Base-by-base conservation (phyloP, 116 monocot species). In the Cymodocea nodosa region DNA sequence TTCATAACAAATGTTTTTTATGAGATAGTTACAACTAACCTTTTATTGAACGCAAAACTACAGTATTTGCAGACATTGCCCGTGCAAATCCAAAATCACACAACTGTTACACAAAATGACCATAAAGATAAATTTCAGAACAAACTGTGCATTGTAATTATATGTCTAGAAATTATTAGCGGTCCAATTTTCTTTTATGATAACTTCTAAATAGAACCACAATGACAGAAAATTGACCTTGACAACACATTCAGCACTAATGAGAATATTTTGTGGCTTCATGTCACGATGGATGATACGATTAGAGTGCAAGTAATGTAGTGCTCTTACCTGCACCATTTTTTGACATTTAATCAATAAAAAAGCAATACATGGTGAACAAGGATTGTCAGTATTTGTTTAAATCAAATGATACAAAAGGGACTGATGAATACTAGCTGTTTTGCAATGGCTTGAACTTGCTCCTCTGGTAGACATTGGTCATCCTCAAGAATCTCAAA, bases 61-160 rank as follows among this genome's bases (percentile, higher is more conserved):
- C 94, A 64, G 94, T 95, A 59, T 95, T 95, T 61, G 84, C 90
- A 77, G 94, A 95, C 94, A 95, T 95, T 63, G 94, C 94, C 15
- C 94, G 82, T 35, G 94, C 94, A 85, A 95, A 95, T 67, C 94
- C 94, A 85, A 95, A 95, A 73, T 95, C 94, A 78, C 94, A 95
- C 58, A 95, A 79, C 94, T 95, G 83, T 23, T 64, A 58, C 17
- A 74, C 55, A 65, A 39, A 53, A 70, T 34, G 22, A 63, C 3
- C n/a, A 35, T 67, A 35, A 9, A 23, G 51, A 13, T 2, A 51
- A 65, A 65, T 23, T 1, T 24, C 23, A 50, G 19, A 20, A 48
- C 13, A 36, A 35, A 14, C 35, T 35, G 6, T 60, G 35, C 23
- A 35, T 24, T 19, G 23, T 24, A 59, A 35, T 8, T 60, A 60